Conservation (phyloP, 805 yeast genomes). For the Starmera quercuum region DNA sequence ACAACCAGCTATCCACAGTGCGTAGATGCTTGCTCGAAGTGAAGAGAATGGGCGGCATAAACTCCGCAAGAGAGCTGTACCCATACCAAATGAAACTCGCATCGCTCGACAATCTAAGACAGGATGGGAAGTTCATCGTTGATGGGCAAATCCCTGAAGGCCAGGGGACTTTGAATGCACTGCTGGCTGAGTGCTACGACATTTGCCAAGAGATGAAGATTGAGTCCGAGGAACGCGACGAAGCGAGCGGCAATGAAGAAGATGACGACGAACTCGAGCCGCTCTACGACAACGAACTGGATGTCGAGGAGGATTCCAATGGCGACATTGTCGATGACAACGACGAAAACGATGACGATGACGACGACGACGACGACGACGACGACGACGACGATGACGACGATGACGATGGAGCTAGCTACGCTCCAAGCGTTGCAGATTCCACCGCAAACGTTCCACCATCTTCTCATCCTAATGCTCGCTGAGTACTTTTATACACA, state of each 20-base stretch:
- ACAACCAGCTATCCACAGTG: conserved; percentile 88
- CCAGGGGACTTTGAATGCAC: conserved; percentile 89
- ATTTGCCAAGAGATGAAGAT: conserved; percentile 84
- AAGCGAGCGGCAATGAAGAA: conserved; percentile 10
- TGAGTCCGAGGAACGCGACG: conserved; percentile 64
- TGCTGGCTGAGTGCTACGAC: conserved; percentile 91
- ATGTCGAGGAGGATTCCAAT: conserved; percentile 15
- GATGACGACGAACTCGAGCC: conserved; percentile 12
- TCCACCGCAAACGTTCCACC: conserved; percentile 3
- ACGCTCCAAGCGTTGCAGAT: conserved; percentile 17
- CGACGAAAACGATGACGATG: conserved; percentile 26
- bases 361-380: conserved; percentile 26
- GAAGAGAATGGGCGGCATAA: conserved; percentile 87
- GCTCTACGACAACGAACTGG: conserved; percentile 10
- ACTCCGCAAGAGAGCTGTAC: conserved; percentile 80
- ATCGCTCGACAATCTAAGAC: conserved; percentile 76
- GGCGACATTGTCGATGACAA: conserved; percentile 20
- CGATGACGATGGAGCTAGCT: conserved; percentile 24
- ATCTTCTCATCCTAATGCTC: conserved; percentile 2
- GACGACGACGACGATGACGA: conserved; percentile 27
- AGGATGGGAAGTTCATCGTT: conserved; percentile 87
- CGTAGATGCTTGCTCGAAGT: conserved; percentile 85
- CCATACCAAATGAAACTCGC: conserved; percentile 95
- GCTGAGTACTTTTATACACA: not conserved
- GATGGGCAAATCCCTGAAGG: conserved; percentile 94